Base-by-base conservation (phyloP, 169 alveolate species). In the Plasmodium adleri region DNA sequence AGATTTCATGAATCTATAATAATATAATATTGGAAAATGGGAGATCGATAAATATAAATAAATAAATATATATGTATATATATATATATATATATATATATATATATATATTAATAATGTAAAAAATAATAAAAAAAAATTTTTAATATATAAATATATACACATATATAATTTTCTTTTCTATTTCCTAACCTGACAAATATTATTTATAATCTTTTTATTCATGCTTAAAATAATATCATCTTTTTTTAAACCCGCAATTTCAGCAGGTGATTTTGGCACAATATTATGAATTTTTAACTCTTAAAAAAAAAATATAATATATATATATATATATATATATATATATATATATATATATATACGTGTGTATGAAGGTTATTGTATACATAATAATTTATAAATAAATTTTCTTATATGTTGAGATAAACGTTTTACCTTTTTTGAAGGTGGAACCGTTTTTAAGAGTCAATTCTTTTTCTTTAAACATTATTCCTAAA, bases 1-100 rank as follows among this genome's bases (percentile, higher is more conserved):
- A 58, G 67, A 78, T 78, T 78, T 78, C 89, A 45, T 78, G 89
- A 49, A 78, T 70, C 89, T 78, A 39, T 52, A 64, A 66, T 49
- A 24, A 32, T 56, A n/a, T 28, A 73, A 56, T 60, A 10, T 49
- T 20, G 54, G 17, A 58, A 73, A 54, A 28, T 45, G 22, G 39
- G 59, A 73, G 17, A 73, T 26, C 32, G n/a, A 71, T 22, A 71
- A 28, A 43, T 39, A 39, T 5, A 47, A n/a, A 15, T 39, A 5
- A 28, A 24, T 64, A 10, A 60, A 20, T 20, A 60, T 24, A 17
- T 62, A 62, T 62, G 5, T 22, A 60, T 60, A 60, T 60, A 62
- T 62, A 8, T 62, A 43, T 10, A 62, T 17, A 13, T 12, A 60
- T 24, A 17, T 62, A 62, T 62, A 4, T 22, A 60, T 60, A 60